Conservation (phyloP, 2,329 filamentous ascomycete genomes). For the Verticillium isaacii region DNA sequence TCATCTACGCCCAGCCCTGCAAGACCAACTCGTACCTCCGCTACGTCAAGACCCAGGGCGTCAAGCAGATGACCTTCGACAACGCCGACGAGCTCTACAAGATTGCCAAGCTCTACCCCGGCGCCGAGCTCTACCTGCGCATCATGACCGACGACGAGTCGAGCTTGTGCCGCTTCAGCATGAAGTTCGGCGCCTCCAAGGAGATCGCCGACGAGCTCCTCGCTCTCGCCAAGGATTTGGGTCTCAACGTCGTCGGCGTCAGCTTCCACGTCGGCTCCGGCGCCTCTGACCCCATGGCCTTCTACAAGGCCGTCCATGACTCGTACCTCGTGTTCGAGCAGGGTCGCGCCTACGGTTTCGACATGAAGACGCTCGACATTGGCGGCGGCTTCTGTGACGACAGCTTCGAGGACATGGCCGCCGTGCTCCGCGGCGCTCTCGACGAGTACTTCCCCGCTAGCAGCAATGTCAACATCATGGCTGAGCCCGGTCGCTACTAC, state of each 20-base stretch:
- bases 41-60: conserved; percentile 76
- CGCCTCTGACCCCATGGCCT: conserved; percentile 87
- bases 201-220: conserved; percentile 76
- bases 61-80: conserved; percentile 99
- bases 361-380: conserved; percentile 84
- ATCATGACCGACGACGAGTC: conserved; percentile 96
- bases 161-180: conserved; percentile 88
- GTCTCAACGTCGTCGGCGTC: conserved; percentile 88
- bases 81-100: conserved; percentile 98
- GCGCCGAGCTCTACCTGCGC: conserved; percentile 86
- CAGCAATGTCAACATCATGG: conserved; percentile 75
- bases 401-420: conserved; percentile 87
- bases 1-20: conserved; percentile 99
- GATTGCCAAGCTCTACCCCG: conserved; percentile 86
- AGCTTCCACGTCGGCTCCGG: conserved; percentile 98
- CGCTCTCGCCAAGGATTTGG: conserved; percentile 71
- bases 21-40: conserved; percentile 98
- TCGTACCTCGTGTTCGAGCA: conserved; percentile 86
- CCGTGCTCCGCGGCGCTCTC: conserved; percentile 71
- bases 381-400: conserved; percentile 91
- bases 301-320: conserved; percentile 85
- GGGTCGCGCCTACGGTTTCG: conserved; percentile 69
- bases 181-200: conserved; percentile 94
- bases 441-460: conserved; percentile 81
- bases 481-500: conserved; percentile 95